phyloP scores from a whole-genome alignment of 257 asterid species.

The Scutellaria barbata region DNA sequence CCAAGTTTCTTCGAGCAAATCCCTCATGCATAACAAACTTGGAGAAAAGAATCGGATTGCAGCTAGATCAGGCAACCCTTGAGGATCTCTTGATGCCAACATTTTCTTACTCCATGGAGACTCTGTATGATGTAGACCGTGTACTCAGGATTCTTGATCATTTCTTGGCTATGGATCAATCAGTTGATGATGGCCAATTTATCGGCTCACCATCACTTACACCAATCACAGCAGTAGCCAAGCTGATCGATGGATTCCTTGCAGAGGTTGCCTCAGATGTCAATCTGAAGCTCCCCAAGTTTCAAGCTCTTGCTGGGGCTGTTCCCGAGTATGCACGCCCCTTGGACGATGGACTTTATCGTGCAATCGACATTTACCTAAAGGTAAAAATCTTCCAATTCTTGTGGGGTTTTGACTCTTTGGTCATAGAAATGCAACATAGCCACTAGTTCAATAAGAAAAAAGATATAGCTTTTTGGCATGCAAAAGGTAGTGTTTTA shows the following conservation, averaged over 20 bases:
- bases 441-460: no score
- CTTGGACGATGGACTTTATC: constrained; percentile 95
- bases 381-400: constrained; percentile 55
- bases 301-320: constrained; percentile 85
- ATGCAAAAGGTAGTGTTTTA: no score
- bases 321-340: constrained; percentile 95
- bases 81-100: constrained; percentile 97
- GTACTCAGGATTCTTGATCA: constrained; percentile 81
- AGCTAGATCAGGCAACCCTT: constrained; percentile 91
- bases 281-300: constrained; percentile 83
- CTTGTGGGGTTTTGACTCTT: no score
- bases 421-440: no score
- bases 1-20: constrained; percentile 76
- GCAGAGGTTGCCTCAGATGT: constrained; percentile 97
- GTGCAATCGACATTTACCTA: constrained; percentile 87
- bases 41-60: constrained; percentile 87
- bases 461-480: no score
- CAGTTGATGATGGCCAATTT: constrained; percentile 65
- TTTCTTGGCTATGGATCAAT: constrained; percentile 82
- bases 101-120: constrained; percentile 85
- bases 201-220: constrained; percentile 89
- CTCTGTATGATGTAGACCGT: constrained; percentile 90
- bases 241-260: constrained; percentile 86
- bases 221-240: constrained; percentile 91
- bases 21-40: constrained; percentile 62